Conservation (phyloP, 2,329 filamentous ascomycete genomes). For the Fusarium veterinarium region DNA sequence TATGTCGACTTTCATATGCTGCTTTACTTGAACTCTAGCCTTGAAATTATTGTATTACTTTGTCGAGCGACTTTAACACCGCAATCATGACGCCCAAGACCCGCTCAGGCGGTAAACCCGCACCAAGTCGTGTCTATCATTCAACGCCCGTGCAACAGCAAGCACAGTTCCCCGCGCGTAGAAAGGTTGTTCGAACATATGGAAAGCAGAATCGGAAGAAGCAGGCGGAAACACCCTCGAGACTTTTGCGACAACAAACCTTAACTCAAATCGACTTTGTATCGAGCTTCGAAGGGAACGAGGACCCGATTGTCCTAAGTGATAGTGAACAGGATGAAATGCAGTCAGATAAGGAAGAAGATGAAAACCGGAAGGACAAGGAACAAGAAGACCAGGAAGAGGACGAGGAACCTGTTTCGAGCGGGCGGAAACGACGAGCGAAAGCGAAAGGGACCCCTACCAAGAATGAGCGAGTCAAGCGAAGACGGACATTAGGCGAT, state of each 20-base stretch:
- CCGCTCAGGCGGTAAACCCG: constrained; percentile 52
- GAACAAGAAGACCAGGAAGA: constrained; percentile 29
- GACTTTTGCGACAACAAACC: constrained; percentile 53
- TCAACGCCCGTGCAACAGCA: constrained; percentile 54
- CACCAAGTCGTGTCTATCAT: constrained; percentile 54
- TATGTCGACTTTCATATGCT: constrained; percentile 12
- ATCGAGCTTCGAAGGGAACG: constrained; percentile 49
- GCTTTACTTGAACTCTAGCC: background rate
- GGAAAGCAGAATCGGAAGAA: constrained; percentile 43
- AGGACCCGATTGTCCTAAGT: constrained; percentile 42
- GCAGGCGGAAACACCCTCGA: constrained; percentile 25
- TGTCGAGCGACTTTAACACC: background rate
- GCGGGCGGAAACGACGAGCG: constrained; percentile 41
- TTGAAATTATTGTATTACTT: background rate
- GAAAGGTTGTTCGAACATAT: constrained; percentile 51
- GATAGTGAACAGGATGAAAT: constrained; percentile 45
- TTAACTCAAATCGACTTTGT: constrained; percentile 57
- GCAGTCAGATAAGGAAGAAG: constrained; percentile 32
- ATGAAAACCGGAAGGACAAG: constrained; percentile 29
- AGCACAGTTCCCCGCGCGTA: constrained; percentile 52
- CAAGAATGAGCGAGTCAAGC: constrained; percentile 35
- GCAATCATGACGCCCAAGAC: constrained; percentile 52
- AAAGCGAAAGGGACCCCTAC: constrained; percentile 19
- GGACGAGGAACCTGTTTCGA: constrained; percentile 36
- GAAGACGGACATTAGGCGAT: constrained; percentile 46